These are phyloP conservation scores for Candida anutae DNA, from an alignment of 1,139 yeast species.

Conservation along the genomic window DNA sequence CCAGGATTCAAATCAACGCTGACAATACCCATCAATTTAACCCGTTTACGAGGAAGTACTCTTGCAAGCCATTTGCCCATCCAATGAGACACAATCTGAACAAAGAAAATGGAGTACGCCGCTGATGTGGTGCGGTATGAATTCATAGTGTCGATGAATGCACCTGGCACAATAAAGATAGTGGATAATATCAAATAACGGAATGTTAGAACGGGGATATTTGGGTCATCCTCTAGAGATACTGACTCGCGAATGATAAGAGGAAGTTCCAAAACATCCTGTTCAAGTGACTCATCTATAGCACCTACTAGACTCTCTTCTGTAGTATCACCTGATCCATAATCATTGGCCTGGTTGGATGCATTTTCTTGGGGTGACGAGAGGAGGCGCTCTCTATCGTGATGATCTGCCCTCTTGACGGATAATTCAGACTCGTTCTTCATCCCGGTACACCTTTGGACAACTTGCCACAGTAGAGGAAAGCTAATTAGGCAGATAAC, in stretches of 20 bases:
- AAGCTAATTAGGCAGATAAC: too few species aligned
- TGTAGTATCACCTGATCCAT: too few species aligned
- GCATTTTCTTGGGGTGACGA: too few species aligned
- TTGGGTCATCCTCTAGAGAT: conserved; percentile 11
- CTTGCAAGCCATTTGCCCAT: conserved; percentile 13
- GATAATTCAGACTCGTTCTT: too few species aligned
- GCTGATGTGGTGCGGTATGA: conserved; percentile 16
- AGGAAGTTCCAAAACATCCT: conserved; percentile 9
- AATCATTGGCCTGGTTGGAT: too few species aligned
- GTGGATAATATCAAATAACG: conserved; percentile 11
- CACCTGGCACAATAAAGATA: conserved; percentile 14
- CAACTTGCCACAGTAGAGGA: too few species aligned
- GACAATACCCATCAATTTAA: conserved; percentile 5
- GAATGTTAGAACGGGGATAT: conserved; percentile 11
- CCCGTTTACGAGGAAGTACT: conserved; percentile 7
- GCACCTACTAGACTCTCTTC: too few species aligned
- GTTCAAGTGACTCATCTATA: conserved; percentile 2
- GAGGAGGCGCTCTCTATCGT: too few species aligned
- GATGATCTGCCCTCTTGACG: too few species aligned
- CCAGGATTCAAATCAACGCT: conserved; percentile 12
- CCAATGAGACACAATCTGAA: conserved; percentile 15
- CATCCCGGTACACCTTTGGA: too few species aligned
- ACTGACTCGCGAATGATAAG: conserved; percentile 11
- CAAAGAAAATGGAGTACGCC: conserved; percentile 15
- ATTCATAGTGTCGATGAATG: conserved; percentile 15